A percentile compares a stretch with the other conserved stretches of the same genome.
Evolutionary conservation across 2,329 filamentous ascomycete species (phyloP).

Genomic region (Ilyonectria destructans): DNA sequence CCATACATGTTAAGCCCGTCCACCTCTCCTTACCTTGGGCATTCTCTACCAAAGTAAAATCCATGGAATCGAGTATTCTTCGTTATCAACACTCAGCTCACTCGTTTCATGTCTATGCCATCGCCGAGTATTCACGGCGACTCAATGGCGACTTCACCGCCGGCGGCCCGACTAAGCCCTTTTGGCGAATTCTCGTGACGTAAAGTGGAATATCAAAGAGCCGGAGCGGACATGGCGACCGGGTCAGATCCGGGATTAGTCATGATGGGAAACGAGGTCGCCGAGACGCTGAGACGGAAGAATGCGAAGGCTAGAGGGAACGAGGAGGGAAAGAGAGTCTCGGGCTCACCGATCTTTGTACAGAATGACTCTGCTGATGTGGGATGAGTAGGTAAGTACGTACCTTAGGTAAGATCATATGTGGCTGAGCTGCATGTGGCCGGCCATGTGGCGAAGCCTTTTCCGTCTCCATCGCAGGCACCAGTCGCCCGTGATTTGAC

Average conservation of each 20-base stretch:
- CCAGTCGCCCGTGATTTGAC: slow-evolving; percentile 6
- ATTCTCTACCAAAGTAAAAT: too few relatives aligned
- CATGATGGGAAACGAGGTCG: not conserved
- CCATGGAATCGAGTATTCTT: too few relatives aligned
- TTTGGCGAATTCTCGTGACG: slow-evolving; percentile 16
- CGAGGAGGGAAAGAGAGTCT: not conserved
- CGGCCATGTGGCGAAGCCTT: slow-evolving; percentile 7
- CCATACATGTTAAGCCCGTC: not conserved
- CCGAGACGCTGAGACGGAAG: not conserved
- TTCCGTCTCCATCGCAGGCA: slow-evolving; percentile 1
- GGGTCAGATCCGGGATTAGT: slow-evolving; percentile 16
- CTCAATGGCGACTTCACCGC: slow-evolving; percentile 9
- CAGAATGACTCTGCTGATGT: not conserved
- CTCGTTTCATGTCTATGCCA: slow-evolving; percentile 2
- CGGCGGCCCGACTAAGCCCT: slow-evolving; percentile 27
- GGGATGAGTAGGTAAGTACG: not conserved
- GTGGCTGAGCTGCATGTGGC: slow-evolving; percentile 10
- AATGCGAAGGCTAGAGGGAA: not conserved
- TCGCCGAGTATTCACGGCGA: slow-evolving; percentile 10
- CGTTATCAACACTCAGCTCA: too few relatives aligned
- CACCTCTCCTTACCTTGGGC: not conserved
- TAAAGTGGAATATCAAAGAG: slow-evolving; percentile 19
- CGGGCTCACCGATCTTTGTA: slow-evolving; percentile 5
- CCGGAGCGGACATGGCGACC: slow-evolving; percentile 20
- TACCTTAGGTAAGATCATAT: slow-evolving; percentile 9